Conservation (phyloP, 352 stramenopile genomes). For the Pythium brassicae region DNA sequence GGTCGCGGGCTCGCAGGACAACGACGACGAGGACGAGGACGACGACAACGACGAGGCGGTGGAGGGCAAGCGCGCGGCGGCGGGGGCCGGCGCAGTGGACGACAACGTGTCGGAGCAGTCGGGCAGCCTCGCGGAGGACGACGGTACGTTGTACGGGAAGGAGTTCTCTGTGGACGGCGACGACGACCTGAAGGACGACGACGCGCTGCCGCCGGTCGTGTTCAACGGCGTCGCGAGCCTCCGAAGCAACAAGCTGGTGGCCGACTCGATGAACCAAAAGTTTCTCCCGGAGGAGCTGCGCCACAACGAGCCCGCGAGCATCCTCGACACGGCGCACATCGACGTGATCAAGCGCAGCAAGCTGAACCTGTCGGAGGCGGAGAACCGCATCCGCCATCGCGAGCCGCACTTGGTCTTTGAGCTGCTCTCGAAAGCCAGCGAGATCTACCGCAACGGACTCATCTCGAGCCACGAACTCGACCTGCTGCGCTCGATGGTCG, state of each 20-base stretch:
- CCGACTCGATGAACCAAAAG: slow-evolving; percentile 79
- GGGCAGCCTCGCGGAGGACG: slow-evolving; percentile 67
- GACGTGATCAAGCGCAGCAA: slow-evolving; percentile 83
- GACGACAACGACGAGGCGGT: slow-evolving; percentile 42
- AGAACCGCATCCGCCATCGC: slow-evolving; percentile 79
- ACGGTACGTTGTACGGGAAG: slow-evolving; percentile 80
- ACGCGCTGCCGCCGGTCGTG: slow-evolving; percentile 47
- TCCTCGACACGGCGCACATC: slow-evolving; percentile 70
- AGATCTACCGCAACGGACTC: slow-evolving; percentile 77
- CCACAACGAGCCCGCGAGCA: slow-evolving; percentile 39
- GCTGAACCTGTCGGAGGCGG: slow-evolving; percentile 68
- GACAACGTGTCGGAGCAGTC: slow-evolving; percentile 57
- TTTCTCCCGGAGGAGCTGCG: slow-evolving; percentile 68
- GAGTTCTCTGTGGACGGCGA: slow-evolving; percentile 59
- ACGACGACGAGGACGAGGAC: slow-evolving; percentile 18
- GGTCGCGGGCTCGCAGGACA: slow-evolving; percentile 10
- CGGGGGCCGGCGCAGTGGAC: slow-evolving; percentile 57
- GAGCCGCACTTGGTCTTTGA: slow-evolving; percentile 83
- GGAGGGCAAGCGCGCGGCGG: slow-evolving; percentile 17
- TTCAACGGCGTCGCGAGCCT: slow-evolving; percentile 49
- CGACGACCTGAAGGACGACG: slow-evolving; percentile 42
- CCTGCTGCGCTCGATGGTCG: slow-evolving; percentile 65
- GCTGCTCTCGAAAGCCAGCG: slow-evolving; percentile 73
- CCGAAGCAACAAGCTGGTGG: slow-evolving; percentile 72
- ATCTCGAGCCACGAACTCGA: slow-evolving; percentile 83